These are phyloP conservation scores for Fusarium sp. DNA, from an alignment of 2,329 filamentous ascomycete genomes.

Conservation along the genomic window DNA sequence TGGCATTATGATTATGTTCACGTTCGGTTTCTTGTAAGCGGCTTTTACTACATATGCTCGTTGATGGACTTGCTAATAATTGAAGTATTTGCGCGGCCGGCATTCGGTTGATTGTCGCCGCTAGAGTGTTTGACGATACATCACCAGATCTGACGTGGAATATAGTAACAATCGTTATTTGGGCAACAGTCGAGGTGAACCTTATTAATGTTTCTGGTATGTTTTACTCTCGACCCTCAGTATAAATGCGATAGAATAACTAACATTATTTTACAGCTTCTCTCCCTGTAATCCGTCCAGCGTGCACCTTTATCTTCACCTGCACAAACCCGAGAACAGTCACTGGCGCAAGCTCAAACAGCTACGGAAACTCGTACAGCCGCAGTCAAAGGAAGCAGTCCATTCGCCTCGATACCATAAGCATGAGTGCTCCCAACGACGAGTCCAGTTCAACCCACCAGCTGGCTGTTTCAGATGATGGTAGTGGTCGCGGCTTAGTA, in stretches of 20 bases:
- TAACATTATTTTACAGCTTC: conserved; percentile 16
- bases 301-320: conserved; percentile 32
- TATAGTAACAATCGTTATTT: conserved; percentile 33
- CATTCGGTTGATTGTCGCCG: conserved; percentile 33
- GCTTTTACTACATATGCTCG: neutral
- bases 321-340: conserved; percentile 13
- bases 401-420: conserved; percentile 31
- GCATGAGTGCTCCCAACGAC: conserved; percentile 5
- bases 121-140: conserved; percentile 15
- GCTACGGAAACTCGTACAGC: conserved; percentile 23
- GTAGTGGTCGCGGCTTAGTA: neutral
- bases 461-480: conserved; percentile 21
- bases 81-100: conserved; percentile 34
- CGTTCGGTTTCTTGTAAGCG: conserved; percentile 45
- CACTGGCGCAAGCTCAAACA: conserved; percentile 27
- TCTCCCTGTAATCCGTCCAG: conserved; percentile 37
- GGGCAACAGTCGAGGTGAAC: conserved; percentile 41
- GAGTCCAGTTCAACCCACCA: conserved; percentile 36
- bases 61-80: neutral
- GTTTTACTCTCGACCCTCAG: neutral
- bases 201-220: conserved; percentile 37
- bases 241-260: rapidly evolving
- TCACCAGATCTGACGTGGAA: conserved; percentile 39
- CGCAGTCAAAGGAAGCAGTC: conserved; percentile 36
- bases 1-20: conserved; percentile 43